Percentiles rank a stretch among this genome's conserved stretches.
These are phyloP conservation scores for Alternaria arborescens DNA, from an alignment of 2,329 filamentous ascomycete genomes.

Conservation along the genomic window DNA sequence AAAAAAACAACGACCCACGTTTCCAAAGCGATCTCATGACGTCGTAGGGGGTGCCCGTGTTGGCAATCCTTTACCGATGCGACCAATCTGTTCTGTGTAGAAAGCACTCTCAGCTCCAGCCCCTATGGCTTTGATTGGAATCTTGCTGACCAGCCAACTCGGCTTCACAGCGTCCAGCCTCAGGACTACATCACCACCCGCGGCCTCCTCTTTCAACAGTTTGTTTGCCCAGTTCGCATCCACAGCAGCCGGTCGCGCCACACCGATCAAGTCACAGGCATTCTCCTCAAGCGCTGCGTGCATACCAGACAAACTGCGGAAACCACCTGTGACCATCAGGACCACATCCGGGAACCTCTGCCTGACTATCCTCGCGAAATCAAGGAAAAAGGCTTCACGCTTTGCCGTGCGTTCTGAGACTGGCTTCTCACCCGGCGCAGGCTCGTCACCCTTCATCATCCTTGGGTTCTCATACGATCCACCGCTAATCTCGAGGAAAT, in stretches of 20 bases:
- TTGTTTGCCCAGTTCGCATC: conserved; percentile 16
- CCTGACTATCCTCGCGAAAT: conserved; percentile 65
- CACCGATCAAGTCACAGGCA: conserved; percentile 27
- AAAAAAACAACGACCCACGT: background rate
- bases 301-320: conserved; percentile 65
- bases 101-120: conserved; percentile 9
- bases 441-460: conserved; percentile 8
- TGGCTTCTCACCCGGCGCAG: background rate
- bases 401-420: conserved; percentile 55
- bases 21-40: background rate
- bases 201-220: conserved; percentile 14
- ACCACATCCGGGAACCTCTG: conserved; percentile 47
- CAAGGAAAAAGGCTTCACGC: conserved; percentile 73
- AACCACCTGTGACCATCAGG: conserved; percentile 66
- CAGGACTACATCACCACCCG: conserved; percentile 2
- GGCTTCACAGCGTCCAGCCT: conserved; percentile 7
- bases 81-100: background rate
- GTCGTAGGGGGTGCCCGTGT: conserved; percentile 1
- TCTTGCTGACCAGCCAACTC: conserved; percentile 16
- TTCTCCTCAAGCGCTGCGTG: conserved; percentile 59
- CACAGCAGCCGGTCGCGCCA: conserved; percentile 25
- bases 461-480: conserved; percentile 53
- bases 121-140: conserved; percentile 2
- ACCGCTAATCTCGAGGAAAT: conserved; percentile 74
- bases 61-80: background rate